phyloP scores from a whole-genome alignment of 2,329 filamentous ascomycete genomes.

The Stachybotrys elegans region DNA sequence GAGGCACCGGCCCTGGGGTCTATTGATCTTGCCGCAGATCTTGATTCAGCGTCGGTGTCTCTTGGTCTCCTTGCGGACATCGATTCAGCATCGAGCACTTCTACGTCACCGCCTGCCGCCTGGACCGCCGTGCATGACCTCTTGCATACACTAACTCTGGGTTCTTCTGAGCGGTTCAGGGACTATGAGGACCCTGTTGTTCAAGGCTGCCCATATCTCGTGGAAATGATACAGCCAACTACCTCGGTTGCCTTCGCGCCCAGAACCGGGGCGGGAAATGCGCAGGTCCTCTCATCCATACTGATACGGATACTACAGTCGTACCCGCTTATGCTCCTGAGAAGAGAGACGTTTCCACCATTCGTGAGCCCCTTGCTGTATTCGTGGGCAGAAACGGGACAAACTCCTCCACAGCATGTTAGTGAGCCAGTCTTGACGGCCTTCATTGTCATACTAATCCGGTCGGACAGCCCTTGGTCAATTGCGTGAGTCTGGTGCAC shows the following conservation, averaged over 20 bases:
- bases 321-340: constrained; percentile 11
- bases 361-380: constrained; percentile 8
- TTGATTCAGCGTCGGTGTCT: neutral
- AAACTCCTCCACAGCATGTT: constrained; percentile 5
- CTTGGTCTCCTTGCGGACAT: neutral
- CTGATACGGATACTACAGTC: constrained; percentile 9
- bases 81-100: neutral
- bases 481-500: neutral
- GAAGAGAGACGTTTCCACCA: constrained; percentile 7
- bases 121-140: no score
- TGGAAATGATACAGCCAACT: constrained; percentile 5
- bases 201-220: no score
- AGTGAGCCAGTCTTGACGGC: neutral
- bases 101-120: neutral
- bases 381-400: constrained; percentile 6
- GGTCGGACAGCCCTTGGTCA: neutral
- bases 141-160: no score
- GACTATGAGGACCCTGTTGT: no score
- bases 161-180: no score
- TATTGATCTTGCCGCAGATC: neutral
- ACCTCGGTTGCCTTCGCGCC: constrained; percentile 5
- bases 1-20: neutral
- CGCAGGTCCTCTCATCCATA: neutral
- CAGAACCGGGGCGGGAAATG: neutral
- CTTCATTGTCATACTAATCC: neutral